phyloP scores from a whole-genome alignment of 1,139 yeast species.

The Suhomyces bokatorum region DNA sequence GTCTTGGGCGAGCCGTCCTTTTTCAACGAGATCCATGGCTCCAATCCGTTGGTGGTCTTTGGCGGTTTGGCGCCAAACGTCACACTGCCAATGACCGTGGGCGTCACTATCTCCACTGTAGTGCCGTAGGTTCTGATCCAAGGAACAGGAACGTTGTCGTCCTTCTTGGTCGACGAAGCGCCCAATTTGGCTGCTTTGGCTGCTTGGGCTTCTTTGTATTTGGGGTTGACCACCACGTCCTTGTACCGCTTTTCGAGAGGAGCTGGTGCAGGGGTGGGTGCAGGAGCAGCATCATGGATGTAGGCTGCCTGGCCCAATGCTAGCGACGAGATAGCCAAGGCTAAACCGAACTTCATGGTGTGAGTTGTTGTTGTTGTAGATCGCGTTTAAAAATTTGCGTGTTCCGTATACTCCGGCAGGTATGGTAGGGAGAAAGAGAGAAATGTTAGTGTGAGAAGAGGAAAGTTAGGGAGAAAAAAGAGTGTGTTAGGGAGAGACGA shows the following conservation, averaged over 20 bases:
- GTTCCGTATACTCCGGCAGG: constrained; percentile 5
- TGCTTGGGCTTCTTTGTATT: constrained; percentile 36
- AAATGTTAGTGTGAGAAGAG: not conserved
- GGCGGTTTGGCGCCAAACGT: constrained; percentile 78
- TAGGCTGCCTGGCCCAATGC: constrained; percentile 6
- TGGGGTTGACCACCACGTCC: constrained; percentile 43
- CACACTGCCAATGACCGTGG: constrained; percentile 79
- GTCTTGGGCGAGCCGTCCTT: constrained; percentile 83
- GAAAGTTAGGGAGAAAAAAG: not conserved
- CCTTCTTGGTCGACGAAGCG: constrained; percentile 10
- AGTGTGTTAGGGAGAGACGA: too few relatives aligned
- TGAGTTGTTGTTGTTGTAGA: not conserved
- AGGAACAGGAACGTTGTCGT: constrained; percentile 43
- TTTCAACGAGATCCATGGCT: constrained; percentile 80
- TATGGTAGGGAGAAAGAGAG: not conserved
- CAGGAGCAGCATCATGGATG: constrained; percentile 3
- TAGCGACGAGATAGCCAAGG: constrained; percentile 8
- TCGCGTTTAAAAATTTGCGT: constrained; percentile 11
- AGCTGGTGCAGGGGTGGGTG: constrained; percentile 4
- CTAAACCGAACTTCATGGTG: constrained; percentile 11
- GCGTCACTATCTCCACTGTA: constrained; percentile 65
- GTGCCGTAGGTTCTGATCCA: constrained; percentile 74
- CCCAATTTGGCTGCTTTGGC: constrained; percentile 7
- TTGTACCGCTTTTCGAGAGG: constrained; percentile 32
- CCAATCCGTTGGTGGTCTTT: constrained; percentile 61